These are phyloP conservation scores for Toxicodendron radicans DNA, from an alignment of 345 rosid species.

Conservation along the genomic window DNA sequence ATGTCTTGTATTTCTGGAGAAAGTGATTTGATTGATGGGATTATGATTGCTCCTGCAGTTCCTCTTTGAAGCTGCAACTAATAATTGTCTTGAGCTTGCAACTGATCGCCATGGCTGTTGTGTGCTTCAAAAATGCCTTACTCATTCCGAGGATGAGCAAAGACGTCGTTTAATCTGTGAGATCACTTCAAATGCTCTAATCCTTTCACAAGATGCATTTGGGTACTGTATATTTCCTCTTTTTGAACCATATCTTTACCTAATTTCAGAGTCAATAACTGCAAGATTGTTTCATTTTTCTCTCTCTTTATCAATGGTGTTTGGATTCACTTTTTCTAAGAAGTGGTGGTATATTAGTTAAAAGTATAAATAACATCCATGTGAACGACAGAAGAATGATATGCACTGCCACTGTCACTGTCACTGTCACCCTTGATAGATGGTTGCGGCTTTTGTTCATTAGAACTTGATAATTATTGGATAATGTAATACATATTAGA, in stretches of 20 bases:
- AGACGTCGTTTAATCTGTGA: constrained; percentile 42
- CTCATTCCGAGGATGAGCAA: constrained; percentile 50
- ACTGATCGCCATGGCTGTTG: constrained; percentile 82
- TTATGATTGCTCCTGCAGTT: constrained; percentile 43
- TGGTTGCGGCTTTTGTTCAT: background rate
- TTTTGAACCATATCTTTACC: background rate
- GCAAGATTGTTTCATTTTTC: background rate
- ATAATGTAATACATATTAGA: background rate
- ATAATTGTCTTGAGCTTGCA: constrained; percentile 73
- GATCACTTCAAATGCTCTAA: constrained; percentile 62
- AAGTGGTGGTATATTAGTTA: background rate
- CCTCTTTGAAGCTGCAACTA: constrained; percentile 65
- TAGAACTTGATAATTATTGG: background rate
- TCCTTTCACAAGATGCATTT: constrained; percentile 74
- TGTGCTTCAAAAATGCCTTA: constrained; percentile 78
- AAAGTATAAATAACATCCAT: background rate
- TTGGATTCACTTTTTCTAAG: background rate
- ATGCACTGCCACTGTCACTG: background rate
- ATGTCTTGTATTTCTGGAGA: no score
- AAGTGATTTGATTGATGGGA: background rate
- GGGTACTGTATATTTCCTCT: constrained; percentile 46
- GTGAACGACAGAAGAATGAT: background rate
- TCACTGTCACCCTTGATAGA: background rate
- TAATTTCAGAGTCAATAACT: constrained; percentile 4
- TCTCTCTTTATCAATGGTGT: background rate